A percentile compares a stretch with the other conserved stretches of the same genome.
Conservation (phyloP, 495 filamentous ascomycete species). For the Lasiosphaeria miniovina region DNA sequence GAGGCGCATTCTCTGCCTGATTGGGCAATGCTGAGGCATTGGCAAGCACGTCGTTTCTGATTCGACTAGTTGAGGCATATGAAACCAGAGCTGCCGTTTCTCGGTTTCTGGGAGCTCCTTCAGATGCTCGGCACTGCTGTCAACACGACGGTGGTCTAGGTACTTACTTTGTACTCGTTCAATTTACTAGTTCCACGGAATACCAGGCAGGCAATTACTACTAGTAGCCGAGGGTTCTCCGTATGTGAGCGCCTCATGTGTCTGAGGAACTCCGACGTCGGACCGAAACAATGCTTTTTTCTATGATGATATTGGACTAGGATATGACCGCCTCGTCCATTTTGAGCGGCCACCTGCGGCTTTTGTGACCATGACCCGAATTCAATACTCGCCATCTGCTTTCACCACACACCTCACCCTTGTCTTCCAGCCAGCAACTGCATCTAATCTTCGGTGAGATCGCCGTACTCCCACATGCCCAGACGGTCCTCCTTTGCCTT, state of each 20-base stretch:
- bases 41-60: no score
- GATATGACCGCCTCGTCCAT: background rate
- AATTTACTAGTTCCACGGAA: no score
- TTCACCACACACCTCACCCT: background rate
- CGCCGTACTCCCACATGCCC: slow-evolving; percentile 98
- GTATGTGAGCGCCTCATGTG: no score
- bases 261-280: no score
- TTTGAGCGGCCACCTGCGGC: background rate
- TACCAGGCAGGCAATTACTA: no score
- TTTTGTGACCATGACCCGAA: background rate
- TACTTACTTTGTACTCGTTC: no score
- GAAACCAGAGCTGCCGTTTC: no score
- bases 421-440: background rate
- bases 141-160: no score
- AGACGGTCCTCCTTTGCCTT: slow-evolving; percentile 71
- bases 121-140: background rate
- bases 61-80: no score
- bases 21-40: background rate
- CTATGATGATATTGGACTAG: slow-evolving; percentile 4
- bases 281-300: slow-evolving; percentile 5
- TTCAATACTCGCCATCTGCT: no score
- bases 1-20: background rate
- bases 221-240: no score
- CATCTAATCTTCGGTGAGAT: slow-evolving; percentile 78
- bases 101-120: background rate